These are phyloP conservation scores for Pleurotus ostreatus DNA, from an alignment of 768 basidiomycete species.

Conservation along the genomic window DNA sequence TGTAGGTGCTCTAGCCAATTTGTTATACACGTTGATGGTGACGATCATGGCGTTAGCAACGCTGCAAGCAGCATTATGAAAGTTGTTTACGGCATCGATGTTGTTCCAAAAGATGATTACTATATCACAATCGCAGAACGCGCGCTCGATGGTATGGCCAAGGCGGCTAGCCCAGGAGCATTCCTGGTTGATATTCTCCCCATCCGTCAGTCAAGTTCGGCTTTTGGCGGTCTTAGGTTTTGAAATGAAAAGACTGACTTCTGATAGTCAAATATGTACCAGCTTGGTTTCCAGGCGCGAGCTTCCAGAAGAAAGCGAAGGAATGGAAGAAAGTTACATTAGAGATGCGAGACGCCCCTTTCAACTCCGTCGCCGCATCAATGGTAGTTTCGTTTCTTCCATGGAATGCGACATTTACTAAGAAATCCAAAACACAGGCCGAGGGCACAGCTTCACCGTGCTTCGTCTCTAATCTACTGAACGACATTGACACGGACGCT, in stretches of 20 bases:
- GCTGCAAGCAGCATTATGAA: constrained; percentile 51
- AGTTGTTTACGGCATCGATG: constrained; percentile 12
- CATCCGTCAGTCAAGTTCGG: constrained; percentile 7
- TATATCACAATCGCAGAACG: constrained; percentile 10
- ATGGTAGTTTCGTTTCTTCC: constrained; percentile 15
- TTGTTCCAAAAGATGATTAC: constrained; percentile 10
- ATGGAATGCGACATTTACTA: background rate
- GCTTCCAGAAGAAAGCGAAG: constrained; percentile 31
- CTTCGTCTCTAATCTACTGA: constrained; percentile 13
- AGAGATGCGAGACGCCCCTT: constrained; percentile 19
- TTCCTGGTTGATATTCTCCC: constrained; percentile 12
- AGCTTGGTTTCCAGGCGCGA: constrained; percentile 40
- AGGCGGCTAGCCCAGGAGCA: constrained; percentile 8
- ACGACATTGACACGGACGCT: background rate
- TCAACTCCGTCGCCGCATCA: constrained; percentile 20
- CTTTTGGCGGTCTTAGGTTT: background rate
- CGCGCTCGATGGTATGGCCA: constrained; percentile 7
- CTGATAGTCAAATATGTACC: constrained; percentile 16
- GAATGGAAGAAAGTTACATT: constrained; percentile 18
- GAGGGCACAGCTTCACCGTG: constrained; percentile 13
- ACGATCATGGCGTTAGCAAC: constrained; percentile 28
- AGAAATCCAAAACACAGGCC: background rate
- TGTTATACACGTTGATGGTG: background rate
- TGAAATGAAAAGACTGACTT: background rate
- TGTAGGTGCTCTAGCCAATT: constrained; percentile 27